phyloP scores from a whole-genome alignment of 306 rosid species.

The Prinsepia uniflora region DNA sequence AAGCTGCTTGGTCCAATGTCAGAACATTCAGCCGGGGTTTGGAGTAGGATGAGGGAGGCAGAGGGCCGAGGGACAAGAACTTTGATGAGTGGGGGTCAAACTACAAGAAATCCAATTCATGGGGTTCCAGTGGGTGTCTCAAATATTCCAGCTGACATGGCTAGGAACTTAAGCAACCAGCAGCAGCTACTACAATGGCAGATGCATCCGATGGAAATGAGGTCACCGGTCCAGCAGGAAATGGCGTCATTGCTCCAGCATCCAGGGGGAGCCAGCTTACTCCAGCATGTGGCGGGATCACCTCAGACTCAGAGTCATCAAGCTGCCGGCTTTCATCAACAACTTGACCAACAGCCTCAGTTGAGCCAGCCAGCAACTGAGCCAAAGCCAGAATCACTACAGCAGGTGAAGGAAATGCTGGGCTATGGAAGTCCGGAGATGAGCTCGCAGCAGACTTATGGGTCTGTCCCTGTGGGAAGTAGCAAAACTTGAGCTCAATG shows the following conservation, averaged over 20 bases:
- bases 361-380: conserved; percentile 11
- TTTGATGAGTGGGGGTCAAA: conserved; percentile 4
- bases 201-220: neutral
- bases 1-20: conserved; percentile 14
- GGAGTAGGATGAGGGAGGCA: neutral
- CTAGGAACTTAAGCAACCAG: conserved; percentile 5
- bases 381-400: neutral
- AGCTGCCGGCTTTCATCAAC: conserved; percentile 3
- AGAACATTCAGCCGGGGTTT: neutral
- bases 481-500: neutral
- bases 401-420: neutral
- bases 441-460: conserved; percentile 12
- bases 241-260: conserved; percentile 6
- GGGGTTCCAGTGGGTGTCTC: conserved; percentile 1
- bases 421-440: conserved; percentile 8
- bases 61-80: conserved; percentile 15
- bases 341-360: conserved; percentile 6
- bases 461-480: neutral
- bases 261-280: neutral
- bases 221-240: conserved; percentile 1
- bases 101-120: conserved; percentile 9
- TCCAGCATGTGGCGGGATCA: conserved; percentile 15
- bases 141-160: neutral
- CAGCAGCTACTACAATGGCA: conserved; percentile 4
- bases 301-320: neutral